Evolutionary conservation across 140 eudicot species (phyloP).

Genomic region (Flaveria floridana): DNA sequence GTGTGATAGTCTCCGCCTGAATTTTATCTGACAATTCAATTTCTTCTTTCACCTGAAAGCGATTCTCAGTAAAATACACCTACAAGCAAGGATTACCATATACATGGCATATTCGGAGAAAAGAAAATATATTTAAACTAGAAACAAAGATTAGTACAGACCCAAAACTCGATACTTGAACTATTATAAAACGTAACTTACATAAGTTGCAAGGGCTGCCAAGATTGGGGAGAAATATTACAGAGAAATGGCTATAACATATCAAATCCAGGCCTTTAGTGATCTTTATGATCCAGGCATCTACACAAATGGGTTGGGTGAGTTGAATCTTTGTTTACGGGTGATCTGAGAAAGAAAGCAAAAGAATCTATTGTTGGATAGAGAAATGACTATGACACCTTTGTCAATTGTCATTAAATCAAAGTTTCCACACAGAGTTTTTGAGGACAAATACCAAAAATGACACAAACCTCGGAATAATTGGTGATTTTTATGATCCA

Average conservation of each 20-base stretch:
- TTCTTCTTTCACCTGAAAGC: constrained; percentile 24
- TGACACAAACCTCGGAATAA: not conserved
- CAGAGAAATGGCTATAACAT: constrained; percentile 2
- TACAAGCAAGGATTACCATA: not conserved
- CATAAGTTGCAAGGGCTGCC: constrained; percentile 20
- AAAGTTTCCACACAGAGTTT: not conserved
- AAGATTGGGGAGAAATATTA: constrained; percentile 3
- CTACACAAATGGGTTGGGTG: constrained; percentile 2
- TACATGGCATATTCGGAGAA: not conserved
- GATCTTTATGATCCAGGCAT: constrained; percentile 14
- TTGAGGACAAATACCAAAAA: not conserved
- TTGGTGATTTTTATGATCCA: not conserved
- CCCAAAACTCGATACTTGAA: not conserved
- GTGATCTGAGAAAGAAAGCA: constrained; percentile 11
- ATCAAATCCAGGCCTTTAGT: not conserved
- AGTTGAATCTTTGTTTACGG: not conserved
- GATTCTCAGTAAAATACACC: not conserved
- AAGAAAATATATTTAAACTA: not conserved
- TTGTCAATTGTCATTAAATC: not conserved
- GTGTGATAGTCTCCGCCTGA: not conserved
- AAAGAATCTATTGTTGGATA: constrained; percentile 5
- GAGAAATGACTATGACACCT: constrained; percentile 4
- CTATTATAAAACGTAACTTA: not conserved
- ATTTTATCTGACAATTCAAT: constrained; percentile 19
- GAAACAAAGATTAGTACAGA: not conserved